Base-by-base conservation (phyloP, 352 stramenopile genomes). In the Blastocystis sp. region DNA sequence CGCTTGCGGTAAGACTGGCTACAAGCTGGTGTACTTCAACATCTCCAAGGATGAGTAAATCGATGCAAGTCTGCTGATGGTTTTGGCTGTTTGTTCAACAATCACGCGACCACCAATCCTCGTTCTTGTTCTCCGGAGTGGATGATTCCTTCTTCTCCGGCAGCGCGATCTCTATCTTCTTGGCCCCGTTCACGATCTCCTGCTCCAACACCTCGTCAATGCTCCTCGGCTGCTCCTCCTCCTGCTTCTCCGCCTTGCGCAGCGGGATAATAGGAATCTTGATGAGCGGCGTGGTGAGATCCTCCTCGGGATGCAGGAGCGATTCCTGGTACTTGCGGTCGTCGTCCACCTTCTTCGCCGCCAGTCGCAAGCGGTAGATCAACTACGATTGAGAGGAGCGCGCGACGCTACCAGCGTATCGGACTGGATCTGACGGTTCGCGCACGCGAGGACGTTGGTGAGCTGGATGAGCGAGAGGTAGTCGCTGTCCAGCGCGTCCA, bases 1-100 rank as follows among this genome's bases (percentile, higher is more conserved):
- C 94, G 97, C 97, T 61, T 95, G 94, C 85, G 96, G 96, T 92
- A 98, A 98, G 94, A 96, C 98, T 92, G 98, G 96, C 79, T 99
- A 99, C 94, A 96, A 85, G 74, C 74, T 85, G 24, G 50, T 59
- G 33, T 85, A 85, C 74, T 85, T 85, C 51, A 85, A 41, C 29
- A 16, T 85, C 45, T 50, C 51, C 31, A 85, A 85, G 74, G 74
- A 85, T 29, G 74, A 85, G 60, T 62, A 85, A 85, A 85, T 41
- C 31, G 35, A 62, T 50, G 74, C 31, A 70, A 55, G 6, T 45
- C 24, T 39, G 31, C 55, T 62, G 74, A 85, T 85, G 74, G 70
- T 85, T 67, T 85, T 24, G 59, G 35, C 12, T 85, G 45, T 85
- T 85, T 85, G 74, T 85, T 51, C 16, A 29, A 85, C 65, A 85